phyloP scores from a whole-genome alignment of 768 basidiomycete genomes.

The Pleurotus salmoneostramineus region DNA sequence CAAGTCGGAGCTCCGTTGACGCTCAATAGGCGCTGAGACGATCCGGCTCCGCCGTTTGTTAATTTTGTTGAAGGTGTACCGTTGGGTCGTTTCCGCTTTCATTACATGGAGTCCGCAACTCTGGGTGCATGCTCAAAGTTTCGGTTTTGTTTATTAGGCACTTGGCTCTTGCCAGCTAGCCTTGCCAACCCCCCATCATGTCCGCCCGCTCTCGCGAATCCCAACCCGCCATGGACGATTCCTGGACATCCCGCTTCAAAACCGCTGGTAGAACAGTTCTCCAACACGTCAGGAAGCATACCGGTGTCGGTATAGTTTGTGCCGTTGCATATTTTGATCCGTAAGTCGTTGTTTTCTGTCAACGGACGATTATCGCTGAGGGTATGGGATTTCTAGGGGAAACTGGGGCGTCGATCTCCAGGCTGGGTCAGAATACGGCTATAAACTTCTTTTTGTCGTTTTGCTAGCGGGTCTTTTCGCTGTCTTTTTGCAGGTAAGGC shows the following conservation, averaged over 20 bases:
- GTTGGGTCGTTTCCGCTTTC: neutral
- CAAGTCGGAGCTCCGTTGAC: neutral
- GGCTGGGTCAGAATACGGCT: conserved; percentile 83
- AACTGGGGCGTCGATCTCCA: conserved; percentile 92
- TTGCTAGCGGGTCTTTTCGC: conserved; percentile 81
- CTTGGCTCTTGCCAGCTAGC: conserved; percentile 2
- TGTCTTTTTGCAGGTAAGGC: conserved; percentile 70
- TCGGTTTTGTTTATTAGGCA: conserved; percentile 8
- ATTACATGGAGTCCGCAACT: conserved; percentile 2
- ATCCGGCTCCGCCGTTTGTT: no score
- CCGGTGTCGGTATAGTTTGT: conserved; percentile 83
- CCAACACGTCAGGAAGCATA: conserved; percentile 59
- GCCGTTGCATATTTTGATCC: conserved; percentile 89
- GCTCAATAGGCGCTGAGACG: neutral
- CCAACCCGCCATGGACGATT: neutral
- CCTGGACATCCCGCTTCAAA: conserved; percentile 20
- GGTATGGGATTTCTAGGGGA: conserved; percentile 37
- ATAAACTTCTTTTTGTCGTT: conserved; percentile 82
- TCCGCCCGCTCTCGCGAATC: conserved; percentile 4
- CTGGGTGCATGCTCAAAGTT: conserved; percentile 6
- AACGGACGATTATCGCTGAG: no score
- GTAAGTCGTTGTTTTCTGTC: conserved; percentile 37
- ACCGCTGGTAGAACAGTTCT: conserved; percentile 26
- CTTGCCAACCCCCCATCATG: conserved; percentile 12
- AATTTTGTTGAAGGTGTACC: neutral